phyloP scores from a whole-genome alignment of 495 filamentous ascomycete species.

The Aspergillus hancockii region DNA sequence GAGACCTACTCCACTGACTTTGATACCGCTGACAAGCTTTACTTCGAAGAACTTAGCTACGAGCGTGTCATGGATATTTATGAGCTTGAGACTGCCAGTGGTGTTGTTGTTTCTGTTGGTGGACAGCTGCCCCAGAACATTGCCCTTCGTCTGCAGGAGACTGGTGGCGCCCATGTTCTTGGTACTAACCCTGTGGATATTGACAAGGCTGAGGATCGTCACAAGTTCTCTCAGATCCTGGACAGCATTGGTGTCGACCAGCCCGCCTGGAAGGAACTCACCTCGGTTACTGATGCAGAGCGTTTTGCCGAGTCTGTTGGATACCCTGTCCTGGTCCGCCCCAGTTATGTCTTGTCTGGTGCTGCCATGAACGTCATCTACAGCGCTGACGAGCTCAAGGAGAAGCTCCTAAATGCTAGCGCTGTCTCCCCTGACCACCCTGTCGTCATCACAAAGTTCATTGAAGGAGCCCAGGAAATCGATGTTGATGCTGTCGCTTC shows the following conservation, averaged over 20 bases:
- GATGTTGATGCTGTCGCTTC: constrained; percentile 95
- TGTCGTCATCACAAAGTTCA: constrained; percentile 98
- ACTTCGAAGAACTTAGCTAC: constrained; percentile 96
- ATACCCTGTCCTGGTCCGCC: constrained; percentile 93
- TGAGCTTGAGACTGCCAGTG: constrained; percentile 79
- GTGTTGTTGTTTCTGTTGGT: constrained; percentile 97
- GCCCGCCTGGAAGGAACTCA: constrained; percentile 96
- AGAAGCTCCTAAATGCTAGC: constrained; percentile 84
- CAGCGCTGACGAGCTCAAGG: constrained; percentile 84
- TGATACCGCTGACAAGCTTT: constrained; percentile 91
- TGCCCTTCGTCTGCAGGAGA: constrained; percentile 78
- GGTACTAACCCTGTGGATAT: constrained; percentile 99
- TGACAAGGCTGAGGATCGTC: constrained; percentile 93
- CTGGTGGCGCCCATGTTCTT: constrained; percentile 83
- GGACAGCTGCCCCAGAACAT: constrained; percentile 99
- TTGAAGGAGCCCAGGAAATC: constrained; percentile 95
- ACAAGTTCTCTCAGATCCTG: constrained; percentile 97
- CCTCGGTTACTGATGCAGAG: constrained; percentile 82
- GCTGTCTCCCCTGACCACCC: constrained; percentile 96
- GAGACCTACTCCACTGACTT: constrained; percentile 96
- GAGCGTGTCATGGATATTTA: constrained; percentile 97
- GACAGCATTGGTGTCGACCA: constrained; percentile 95
- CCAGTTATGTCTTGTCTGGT: constrained; percentile 93
- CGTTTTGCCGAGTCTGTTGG: constrained; percentile 83
- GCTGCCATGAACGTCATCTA: constrained; percentile 99